Conservation (phyloP, 352 stramenopile genomes). For the Thraustotheca clavata region DNA sequence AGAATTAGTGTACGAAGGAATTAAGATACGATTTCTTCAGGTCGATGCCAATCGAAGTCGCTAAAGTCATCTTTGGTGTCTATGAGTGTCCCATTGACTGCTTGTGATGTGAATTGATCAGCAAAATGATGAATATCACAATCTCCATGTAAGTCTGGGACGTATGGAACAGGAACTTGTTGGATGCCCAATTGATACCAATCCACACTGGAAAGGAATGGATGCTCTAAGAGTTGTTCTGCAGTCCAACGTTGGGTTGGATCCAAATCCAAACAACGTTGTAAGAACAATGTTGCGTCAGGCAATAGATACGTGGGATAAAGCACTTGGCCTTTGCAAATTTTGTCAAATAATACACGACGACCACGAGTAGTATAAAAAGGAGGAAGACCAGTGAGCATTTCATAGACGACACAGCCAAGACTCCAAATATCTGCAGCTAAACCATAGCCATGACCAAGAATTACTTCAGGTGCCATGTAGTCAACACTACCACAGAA, state of each 20-base stretch:
- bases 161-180: constrained; percentile 31
- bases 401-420: constrained; percentile 82
- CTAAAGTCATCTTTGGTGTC: neutral
- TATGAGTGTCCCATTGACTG: neutral
- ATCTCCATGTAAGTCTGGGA: neutral
- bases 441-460: constrained; percentile 61
- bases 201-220: constrained; percentile 64
- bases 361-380: constrained; percentile 90
- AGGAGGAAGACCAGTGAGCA: constrained; percentile 75
- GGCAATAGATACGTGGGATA: constrained; percentile 89
- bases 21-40: no score
- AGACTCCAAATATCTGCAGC: constrained; percentile 82
- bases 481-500: constrained; percentile 82
- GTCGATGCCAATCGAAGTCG: constrained; percentile 11
- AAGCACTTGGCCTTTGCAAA: constrained; percentile 83
- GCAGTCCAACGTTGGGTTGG: constrained; percentile 43
- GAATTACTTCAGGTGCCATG: constrained; percentile 73
- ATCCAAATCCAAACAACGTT: constrained; percentile 55
- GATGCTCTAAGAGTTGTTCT: constrained; percentile 62
- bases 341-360: constrained; percentile 95
- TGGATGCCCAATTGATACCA: constrained; percentile 72
- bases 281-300: constrained; percentile 48
- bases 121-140: constrained; percentile 15
- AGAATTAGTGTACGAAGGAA: neutral
- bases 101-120: constrained; percentile 14